A percentile compares a stretch with the other conserved stretches of the same genome.
Evolutionary conservation across 345 rosid genomes (phyloP).

Genomic region (Bruguiera sexangula): DNA sequence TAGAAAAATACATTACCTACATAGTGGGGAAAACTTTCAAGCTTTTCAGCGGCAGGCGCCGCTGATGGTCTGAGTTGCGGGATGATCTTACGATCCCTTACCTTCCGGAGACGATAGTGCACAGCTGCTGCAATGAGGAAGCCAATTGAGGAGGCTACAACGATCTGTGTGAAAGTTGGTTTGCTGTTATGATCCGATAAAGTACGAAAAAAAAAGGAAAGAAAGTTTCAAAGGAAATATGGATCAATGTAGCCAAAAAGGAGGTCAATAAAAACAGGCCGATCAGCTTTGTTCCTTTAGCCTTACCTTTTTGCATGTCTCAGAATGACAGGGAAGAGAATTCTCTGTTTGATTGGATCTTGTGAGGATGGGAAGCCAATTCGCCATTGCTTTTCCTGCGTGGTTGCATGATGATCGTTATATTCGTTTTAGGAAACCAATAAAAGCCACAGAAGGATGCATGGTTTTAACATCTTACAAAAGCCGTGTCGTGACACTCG

Average conservation of each 20-base stretch:
- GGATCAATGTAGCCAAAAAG: neutral
- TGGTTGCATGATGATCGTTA: slow-evolving; percentile 31
- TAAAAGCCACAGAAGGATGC: neutral
- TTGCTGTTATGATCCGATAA: slow-evolving; percentile 41
- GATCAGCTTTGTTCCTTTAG: neutral
- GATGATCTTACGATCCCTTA: slow-evolving; percentile 55
- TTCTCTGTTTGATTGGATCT: slow-evolving; percentile 8
- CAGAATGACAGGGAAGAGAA: slow-evolving; percentile 15
- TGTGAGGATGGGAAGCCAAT: slow-evolving; percentile 9
- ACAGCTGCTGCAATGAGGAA: slow-evolving; percentile 65
- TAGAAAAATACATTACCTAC: slow-evolving; percentile 44
- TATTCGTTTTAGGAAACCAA: slow-evolving; percentile 21
- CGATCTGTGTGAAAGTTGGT: slow-evolving; percentile 51
- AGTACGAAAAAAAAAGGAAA: neutral
- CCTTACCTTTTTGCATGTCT: slow-evolving; percentile 54
- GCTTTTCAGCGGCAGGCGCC: slow-evolving; percentile 41
- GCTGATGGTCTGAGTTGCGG: slow-evolving; percentile 47
- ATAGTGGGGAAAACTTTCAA: slow-evolving; percentile 76
- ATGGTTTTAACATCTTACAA: too few relatives aligned
- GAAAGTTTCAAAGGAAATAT: neutral
- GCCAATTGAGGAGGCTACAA: slow-evolving; percentile 64
- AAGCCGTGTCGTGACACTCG: too few relatives aligned
- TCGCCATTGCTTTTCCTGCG: slow-evolving; percentile 23
- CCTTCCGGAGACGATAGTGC: slow-evolving; percentile 42
- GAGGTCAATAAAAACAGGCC: neutral